Conservation (phyloP, 345 rosid genomes). For the Hibiscus trionum region DNA sequence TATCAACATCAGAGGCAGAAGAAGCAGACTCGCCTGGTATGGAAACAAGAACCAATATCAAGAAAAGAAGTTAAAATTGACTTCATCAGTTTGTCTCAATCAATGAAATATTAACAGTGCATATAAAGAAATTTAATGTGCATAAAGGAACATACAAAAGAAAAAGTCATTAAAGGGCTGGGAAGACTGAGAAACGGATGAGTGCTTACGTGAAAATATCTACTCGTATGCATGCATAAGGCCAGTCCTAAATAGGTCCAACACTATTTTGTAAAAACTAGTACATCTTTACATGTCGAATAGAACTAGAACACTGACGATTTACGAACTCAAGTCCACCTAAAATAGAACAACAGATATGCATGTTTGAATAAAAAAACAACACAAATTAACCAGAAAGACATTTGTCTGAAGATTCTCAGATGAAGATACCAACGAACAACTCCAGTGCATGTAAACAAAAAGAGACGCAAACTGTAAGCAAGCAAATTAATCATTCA, state of each 20-base stretch:
- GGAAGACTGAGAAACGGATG: neutral
- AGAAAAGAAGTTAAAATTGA: neutral
- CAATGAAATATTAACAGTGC: neutral
- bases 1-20: slow-evolving; percentile 94
- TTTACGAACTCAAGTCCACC: slow-evolving; percentile 1
- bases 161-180: neutral
- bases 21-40: slow-evolving; percentile 93
- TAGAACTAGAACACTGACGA: neutral
- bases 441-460: neutral
- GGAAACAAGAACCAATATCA: slow-evolving; percentile 6
- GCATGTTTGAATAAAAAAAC: neutral
- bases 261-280: neutral
- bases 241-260: neutral
- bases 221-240: neutral
- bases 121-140: neutral
- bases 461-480: neutral
- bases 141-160: neutral
- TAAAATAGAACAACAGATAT: neutral
- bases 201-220: slow-evolving; percentile 1
- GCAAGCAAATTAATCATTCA: neutral
- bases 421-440: neutral
- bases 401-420: neutral
- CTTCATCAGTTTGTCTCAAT: too few species aligned
- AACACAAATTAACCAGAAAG: neutral
- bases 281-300: neutral